Base-by-base conservation (phyloP, 1,284 basidiomycete genomes). In the Cerioporus squamosus region DNA sequence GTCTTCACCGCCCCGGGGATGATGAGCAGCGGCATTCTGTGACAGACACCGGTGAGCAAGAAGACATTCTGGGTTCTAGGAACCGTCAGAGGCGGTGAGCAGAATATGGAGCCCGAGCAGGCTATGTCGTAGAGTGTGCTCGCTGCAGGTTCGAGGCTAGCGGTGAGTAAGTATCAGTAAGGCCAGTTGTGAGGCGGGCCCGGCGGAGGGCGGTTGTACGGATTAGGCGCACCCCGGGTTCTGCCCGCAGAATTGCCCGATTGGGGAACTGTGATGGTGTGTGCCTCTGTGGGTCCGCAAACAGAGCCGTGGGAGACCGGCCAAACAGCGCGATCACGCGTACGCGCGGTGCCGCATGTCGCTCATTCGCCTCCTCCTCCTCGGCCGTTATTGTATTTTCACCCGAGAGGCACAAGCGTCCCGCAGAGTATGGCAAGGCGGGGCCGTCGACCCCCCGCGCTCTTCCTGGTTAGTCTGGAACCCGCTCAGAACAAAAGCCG, bases 221-320 rank as follows among this genome's bases (percentile, higher is more conserved):
- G 17, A n/a, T n/a, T 15, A 24, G 45, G 6, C 45, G 23, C 15
- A 42, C 24, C 9, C 31, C 55, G 36, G 49, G 36, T 14, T 17
- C 24, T 29, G 6, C 33, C 6, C 33, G 20, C 29, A 46, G 39
- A 51, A 22, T 36, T 59, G 8, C 57, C 44, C 5, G 3, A 53
- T 39, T 14, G n/a, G 39, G 57, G 14, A 59, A n/a, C 29, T 45
- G 18, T 53, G 17, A 4, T 18, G 51, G 18, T 53, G 51, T 62
- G 40, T 55, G 57, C 42, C 50, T 59, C 22, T 56, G 61, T 62
- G 57, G 61, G 61, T 57, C 51, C 60, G 29, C 26, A 44, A 18
- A 18, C 26, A 26, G 24, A 29, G 17, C 24, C 57, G 60, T 59
- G 60, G 23, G 60, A 62, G 44, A 15, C 14, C 4, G 24, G 24